Evolutionary conservation across 1,284 basidiomycete species (phyloP).

Genomic region (Rhodotorula sp.): DNA sequence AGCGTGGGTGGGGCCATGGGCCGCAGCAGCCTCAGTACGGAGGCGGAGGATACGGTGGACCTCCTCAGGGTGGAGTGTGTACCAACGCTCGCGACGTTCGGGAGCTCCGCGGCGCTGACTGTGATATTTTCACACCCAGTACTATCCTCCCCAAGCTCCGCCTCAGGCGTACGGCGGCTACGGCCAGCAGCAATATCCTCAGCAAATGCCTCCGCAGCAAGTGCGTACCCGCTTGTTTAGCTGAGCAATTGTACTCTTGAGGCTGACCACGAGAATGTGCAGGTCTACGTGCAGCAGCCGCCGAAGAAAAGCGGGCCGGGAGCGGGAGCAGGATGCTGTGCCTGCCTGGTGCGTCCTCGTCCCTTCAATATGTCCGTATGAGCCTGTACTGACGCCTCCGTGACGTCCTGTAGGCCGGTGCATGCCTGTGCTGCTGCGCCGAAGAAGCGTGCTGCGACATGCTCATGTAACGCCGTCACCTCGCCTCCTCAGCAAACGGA

Average conservation of each 20-base stretch:
- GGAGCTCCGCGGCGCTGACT: too few relatives aligned
- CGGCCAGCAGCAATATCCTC: slow-evolving; percentile 9
- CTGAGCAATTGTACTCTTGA: too few relatives aligned
- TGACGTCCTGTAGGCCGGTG: slow-evolving; percentile 6
- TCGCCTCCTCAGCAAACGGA: too few relatives aligned
- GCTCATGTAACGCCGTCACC: background rate
- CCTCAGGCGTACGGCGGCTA: slow-evolving; percentile 4
- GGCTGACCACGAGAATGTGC: background rate
- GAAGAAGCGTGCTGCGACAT: slow-evolving; percentile 23
- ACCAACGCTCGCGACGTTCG: too few relatives aligned
- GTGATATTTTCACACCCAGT: too few relatives aligned
- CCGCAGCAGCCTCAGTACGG: too few relatives aligned
- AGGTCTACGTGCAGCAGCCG: slow-evolving; percentile 33
- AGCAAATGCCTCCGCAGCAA: slow-evolving; percentile 16
- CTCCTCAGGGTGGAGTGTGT: too few relatives aligned
- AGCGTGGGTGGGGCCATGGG: too few relatives aligned
- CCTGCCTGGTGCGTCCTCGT: slow-evolving; percentile 13
- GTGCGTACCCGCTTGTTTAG: background rate
- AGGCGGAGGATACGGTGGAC: too few relatives aligned
- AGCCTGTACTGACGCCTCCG: background rate
- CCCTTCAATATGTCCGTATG: background rate
- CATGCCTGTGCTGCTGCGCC: slow-evolving; percentile 25
- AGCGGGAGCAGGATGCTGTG: slow-evolving; percentile 25
- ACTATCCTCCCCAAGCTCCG: background rate
- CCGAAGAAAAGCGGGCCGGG: slow-evolving; percentile 20